A percentile compares a stretch with the other conserved stretches of the same genome.
These are phyloP conservation scores for Spiraea crenata DNA, from an alignment of 331 rosid genomes.

Conservation along the genomic window DNA sequence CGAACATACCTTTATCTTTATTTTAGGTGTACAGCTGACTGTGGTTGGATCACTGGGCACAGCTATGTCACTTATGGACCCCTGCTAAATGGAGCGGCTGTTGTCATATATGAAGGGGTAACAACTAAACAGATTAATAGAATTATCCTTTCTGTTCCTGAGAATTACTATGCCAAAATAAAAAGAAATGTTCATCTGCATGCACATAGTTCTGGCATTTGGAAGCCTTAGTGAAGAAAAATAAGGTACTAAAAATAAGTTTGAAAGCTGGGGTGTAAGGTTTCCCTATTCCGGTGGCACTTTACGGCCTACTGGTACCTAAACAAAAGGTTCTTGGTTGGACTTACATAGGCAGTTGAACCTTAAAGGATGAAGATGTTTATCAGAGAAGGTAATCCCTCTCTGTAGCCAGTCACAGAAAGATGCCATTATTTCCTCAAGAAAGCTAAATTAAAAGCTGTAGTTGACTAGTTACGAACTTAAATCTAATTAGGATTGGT, in stretches of 20 bases:
- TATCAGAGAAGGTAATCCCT: not conserved
- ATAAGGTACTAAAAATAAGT: conserved; percentile 9
- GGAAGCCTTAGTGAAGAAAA: conserved; percentile 6
- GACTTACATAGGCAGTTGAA: not conserved
- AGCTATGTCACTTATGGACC: conserved; percentile 98
- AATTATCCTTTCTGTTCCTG: conserved; percentile 28
- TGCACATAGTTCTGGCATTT: conserved; percentile 16
- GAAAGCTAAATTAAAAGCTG: not conserved
- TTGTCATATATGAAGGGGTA: conserved; percentile 90
- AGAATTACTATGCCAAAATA: conserved; percentile 9
- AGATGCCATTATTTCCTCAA: not conserved
- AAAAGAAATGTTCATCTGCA: conserved; percentile 11
- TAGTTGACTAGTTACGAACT: not conserved
- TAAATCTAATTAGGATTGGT: not conserved
- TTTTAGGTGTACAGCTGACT: conserved; percentile 96
- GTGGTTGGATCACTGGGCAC: conserved; percentile 99
- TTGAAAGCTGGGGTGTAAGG: not conserved
- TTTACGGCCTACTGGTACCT: not conserved
- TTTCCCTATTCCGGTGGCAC: not conserved
- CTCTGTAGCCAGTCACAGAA: not conserved
- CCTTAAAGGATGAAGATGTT: not conserved
- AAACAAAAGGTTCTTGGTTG: not conserved
- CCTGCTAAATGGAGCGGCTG: conserved; percentile 81
- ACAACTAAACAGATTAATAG: conserved; percentile 23
- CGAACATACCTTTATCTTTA: conserved; percentile 20